Evolutionary conservation across 805 yeast species (phyloP), one percentile per base, ranked within the genome.

Genomic region (Candida palmyrensis): DNA sequence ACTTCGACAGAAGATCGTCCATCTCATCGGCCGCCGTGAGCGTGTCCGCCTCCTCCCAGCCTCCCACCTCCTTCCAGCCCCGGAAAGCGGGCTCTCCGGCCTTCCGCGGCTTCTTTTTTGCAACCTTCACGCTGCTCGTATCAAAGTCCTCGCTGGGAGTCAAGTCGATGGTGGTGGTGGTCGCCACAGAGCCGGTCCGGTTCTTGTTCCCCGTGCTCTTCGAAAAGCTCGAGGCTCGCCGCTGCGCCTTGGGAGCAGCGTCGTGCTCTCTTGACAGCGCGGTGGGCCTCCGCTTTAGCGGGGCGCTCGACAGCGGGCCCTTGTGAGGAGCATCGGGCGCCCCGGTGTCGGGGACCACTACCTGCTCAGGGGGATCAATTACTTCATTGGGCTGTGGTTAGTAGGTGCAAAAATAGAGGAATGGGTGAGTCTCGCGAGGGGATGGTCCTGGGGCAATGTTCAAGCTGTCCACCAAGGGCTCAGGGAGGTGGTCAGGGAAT

Each of bases 11-110:
- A 45, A 88, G 63, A 55, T 88, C 96, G 41, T 74, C 69, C 36
- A 79, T 63, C 47, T 80, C 84, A 53, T 86, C 95, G 23, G 81
- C 84, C 6, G 75, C 57, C 2, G 73, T 77, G 44, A 85, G 62
- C 2, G 63, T 61, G 53, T 82, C 89, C 26, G 73, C 71, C 37
- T 77, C 77, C 50, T 79, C 84, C 82, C 87, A 90, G 13, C 87
- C 84, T 7, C 92, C 90, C 33, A 85, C 88, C 57, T 89, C 96
- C 53, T 82, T 85, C 97, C 97, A 90, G 21, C 97, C 97, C 31
- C 85, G 75, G 49, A 74, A 82, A 2, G 90, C 75, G 18, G 84
- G 82, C 35, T 70, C 77, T 31, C 75, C 76, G 3, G 81, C 57
- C 24, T 60, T 54, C 53, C 86, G 53, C n/a, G 69, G 62, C 1